Conservation (phyloP, 306 rosid genomes). For the Betula pendula region DNA sequence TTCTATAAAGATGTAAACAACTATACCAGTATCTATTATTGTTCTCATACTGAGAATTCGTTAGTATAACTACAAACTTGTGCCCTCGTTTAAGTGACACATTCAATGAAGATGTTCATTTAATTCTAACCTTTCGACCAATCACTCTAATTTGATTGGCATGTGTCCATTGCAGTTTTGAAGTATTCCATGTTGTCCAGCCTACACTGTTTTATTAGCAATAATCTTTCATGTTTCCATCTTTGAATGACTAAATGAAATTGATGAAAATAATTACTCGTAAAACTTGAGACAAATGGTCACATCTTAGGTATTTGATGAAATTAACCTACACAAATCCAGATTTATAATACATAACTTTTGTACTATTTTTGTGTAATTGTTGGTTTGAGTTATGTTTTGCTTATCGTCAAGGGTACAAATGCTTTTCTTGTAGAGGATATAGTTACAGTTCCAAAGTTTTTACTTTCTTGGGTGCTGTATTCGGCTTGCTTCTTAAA, state of each 20-base stretch:
- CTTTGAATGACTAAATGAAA: background rate
- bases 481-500: background rate
- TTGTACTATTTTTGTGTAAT: background rate
- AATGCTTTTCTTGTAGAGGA: background rate
- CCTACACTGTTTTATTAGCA: background rate
- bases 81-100: background rate
- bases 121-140: background rate
- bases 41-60: background rate
- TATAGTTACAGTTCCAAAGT: background rate
- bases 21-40: background rate
- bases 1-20: background rate
- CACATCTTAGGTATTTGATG: background rate
- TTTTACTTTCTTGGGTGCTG: background rate
- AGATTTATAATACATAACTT: background rate
- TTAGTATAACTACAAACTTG: background rate
- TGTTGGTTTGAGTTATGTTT: background rate
- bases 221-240: background rate
- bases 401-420: background rate
- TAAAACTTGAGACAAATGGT: background rate
- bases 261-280: background rate
- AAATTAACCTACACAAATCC: background rate
- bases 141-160: background rate
- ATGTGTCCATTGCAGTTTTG: too few relatives aligned
- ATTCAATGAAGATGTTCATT: background rate
- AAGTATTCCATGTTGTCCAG: too few relatives aligned